Base-by-base conservation (phyloP, 176 grass and related monocot genomes). In the Hordeum marinum region DNA sequence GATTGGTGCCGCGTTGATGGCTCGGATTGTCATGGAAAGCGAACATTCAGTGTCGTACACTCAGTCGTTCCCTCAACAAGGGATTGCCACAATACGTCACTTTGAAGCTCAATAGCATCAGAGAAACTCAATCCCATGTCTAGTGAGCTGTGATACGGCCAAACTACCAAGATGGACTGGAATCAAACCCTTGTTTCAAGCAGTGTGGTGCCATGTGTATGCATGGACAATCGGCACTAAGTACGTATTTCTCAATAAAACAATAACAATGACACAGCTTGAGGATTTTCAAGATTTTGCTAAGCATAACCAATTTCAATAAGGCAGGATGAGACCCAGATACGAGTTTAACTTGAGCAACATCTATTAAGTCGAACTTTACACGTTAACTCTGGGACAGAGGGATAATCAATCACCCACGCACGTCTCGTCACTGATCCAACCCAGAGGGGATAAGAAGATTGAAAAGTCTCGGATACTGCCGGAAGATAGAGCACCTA, bases 361-460 rank as follows among this genome's bases (percentile, higher is more conserved):
- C 75, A 60, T 31, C 10, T 64, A 66, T 36, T 37, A 57, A 12
- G 34, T 14, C 3, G 0, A 83, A 14, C 84, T 83, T 90, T 87
- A 90, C 84, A 87, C 18, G 71, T 20, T 60, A 79, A 73, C 35
- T 79, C 25, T 4, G 11, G 71, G 31, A 46, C 68, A 77, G 71
- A 34, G 34, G 72, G 15, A 83, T 78, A 73, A 82, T 34, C 46
- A 58, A 87, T 34, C 46, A 61, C 48, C 36, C 34, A 50, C 37
- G 60, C 68, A 80, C n/a, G 48, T 8, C n/a, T 8, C 11, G 35
- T 37, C 72, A 68, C n/a, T 45, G 52, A 58, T 55, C 41, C 3
- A 83, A 78, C n/a, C 78, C 80, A 24, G 77, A 71, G 35, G 68
- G 32, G 72, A 58, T 45, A 54, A 24, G 68, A 68, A 79, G 45